Evolutionary conservation across 164 flowering plant genomes (phyloP).

Genomic region (Berberis vulgaris): DNA sequence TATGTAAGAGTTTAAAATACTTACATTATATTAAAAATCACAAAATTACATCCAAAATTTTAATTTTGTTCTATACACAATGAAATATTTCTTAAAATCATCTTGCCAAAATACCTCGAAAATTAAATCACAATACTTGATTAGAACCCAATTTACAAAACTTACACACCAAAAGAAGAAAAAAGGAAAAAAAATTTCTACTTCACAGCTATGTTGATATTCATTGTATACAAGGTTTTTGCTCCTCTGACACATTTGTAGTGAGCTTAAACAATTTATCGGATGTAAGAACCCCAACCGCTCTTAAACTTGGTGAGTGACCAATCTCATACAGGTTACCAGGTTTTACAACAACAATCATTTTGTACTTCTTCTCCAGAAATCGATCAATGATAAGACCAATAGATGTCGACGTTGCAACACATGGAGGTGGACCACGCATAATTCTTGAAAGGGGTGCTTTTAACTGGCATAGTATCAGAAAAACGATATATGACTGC

Average conservation of each 20-base stretch:
- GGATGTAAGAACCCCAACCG: slow-evolving; percentile 51
- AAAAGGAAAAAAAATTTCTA: not conserved
- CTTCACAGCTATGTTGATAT: not conserved
- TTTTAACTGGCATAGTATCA: slow-evolving; percentile 33
- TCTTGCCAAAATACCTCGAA: no score
- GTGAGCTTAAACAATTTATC: slow-evolving; percentile 33
- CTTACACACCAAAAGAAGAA: not conserved
- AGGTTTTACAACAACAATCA: slow-evolving; percentile 51
- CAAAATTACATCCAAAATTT: no score
- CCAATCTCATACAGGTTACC: slow-evolving; percentile 17
- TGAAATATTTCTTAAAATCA: no score
- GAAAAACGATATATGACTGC: not conserved
- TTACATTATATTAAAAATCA: no score
- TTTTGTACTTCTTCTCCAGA: slow-evolving; percentile 52
- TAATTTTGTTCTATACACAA: no score
- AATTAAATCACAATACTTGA: no score
- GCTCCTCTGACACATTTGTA: slow-evolving; percentile 15
- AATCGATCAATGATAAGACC: slow-evolving; percentile 51
- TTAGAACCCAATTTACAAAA: not conserved
- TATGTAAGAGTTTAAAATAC: no score
- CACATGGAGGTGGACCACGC: slow-evolving; percentile 61
- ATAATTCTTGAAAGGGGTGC: slow-evolving; percentile 46
- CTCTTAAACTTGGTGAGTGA: slow-evolving; percentile 33
- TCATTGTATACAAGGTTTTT: slow-evolving; percentile 3
- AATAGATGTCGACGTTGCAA: slow-evolving; percentile 43